Evolutionary conservation across 148 eudicot species (phyloP), one percentile per base, ranked within the genome.

Genomic region (Vaccinium myrtillus): DNA sequence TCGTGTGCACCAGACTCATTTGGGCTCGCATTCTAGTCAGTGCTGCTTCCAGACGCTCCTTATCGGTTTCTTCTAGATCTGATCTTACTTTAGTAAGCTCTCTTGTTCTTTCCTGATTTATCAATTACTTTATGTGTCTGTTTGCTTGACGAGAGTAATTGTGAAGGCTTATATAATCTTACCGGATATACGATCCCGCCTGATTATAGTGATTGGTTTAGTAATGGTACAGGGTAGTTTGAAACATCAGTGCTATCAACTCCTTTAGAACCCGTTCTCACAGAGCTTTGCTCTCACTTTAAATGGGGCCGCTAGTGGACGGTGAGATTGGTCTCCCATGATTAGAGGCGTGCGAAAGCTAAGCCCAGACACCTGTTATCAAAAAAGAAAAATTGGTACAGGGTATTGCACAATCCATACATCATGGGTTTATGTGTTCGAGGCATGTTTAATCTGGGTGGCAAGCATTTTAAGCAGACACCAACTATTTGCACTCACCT

Each of bases 1-100:
- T 96, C 86, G 95, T 96, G 1, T 96, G 99, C 80, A 93, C 99
- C 2, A 85, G 99, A 58, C 90, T 96, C 39, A 96, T 96, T 75
- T 96, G 95, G 83, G 99, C 99, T 67, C 89, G 99, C 51, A 93
- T 96, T 88, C 99, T 92, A 36, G 81, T 91, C 78, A 88, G 85
- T 67, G 88, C 93, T 67, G 88, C 93, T 71, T 82, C 95, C 4
- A 85, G 97, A 9, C 89, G 97, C n/a, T 89, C 95, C 65, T 88
- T 89, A 51, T 90, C 84, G 27, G 39, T 87, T 18, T 83, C 96
- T 23, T 87, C 92, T 48, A 85, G 94, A 92, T 93, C 99, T 78
- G 92, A 91, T 86, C 94, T 89, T 81, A 90, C 89, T 87, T 30
- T 80, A 59, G 98, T 94, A 89, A 93, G 91, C 55, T 63, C 75